Evolutionary conservation across 331 rosid species (phyloP).

Genomic region (Pyrus hybrid): DNA sequence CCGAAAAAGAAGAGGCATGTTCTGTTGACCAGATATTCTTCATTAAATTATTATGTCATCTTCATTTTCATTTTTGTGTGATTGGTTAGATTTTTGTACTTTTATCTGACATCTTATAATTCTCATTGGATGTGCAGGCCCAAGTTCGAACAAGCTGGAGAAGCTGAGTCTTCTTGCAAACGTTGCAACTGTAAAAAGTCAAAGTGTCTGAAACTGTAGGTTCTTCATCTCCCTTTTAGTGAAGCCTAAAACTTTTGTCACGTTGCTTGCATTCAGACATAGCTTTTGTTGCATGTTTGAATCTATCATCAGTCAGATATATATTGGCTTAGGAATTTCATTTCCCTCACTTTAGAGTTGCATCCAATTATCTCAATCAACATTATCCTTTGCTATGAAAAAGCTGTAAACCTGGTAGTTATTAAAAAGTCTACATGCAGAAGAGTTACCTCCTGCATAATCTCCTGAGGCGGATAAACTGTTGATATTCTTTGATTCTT

Average conservation of each 20-base stretch:
- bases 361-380: not conserved
- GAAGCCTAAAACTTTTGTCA: not conserved
- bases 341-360: not conserved
- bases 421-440: not conserved
- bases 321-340: not conserved
- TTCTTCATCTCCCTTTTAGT: slow-evolving; percentile 15
- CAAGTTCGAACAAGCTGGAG: slow-evolving; percentile 45
- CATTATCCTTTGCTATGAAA: not conserved
- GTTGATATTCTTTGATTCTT: not conserved
- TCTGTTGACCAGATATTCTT: slow-evolving; percentile 6
- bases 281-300: not conserved
- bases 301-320: not conserved
- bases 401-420: not conserved
- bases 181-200: slow-evolving; percentile 89
- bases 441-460: not conserved
- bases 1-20: slow-evolving; percentile 76
- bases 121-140: slow-evolving; percentile 51
- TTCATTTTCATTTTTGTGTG: not conserved
- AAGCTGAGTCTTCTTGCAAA: slow-evolving; percentile 59
- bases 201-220: slow-evolving; percentile 91
- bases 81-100: not conserved
- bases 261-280: not conserved
- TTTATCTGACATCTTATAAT: slow-evolving; percentile 14
- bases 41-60: not conserved
- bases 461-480: not conserved